phyloP scores from a whole-genome alignment of 768 basidiomycete species.

The Phaffia tasmanica region DNA sequence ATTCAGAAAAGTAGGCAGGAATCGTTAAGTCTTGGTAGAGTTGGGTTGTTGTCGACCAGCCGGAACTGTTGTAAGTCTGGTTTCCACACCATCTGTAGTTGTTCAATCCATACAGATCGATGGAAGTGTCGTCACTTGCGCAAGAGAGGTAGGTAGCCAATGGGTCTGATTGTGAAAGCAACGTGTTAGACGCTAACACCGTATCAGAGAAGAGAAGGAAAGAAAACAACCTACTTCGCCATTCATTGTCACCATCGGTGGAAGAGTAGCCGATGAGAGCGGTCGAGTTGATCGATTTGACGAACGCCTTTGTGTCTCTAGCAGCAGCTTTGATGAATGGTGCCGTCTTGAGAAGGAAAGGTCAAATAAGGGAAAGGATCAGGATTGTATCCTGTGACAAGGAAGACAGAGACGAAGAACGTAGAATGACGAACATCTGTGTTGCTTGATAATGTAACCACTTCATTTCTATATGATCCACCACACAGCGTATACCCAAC shows the following conservation, averaged over 20 bases:
- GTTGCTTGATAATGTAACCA: slow-evolving; percentile 46
- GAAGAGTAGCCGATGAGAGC: slow-evolving; percentile 74
- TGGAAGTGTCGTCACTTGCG: slow-evolving; percentile 54
- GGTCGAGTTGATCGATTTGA: slow-evolving; percentile 52
- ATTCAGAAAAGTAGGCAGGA: slow-evolving; percentile 83
- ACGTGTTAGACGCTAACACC: background rate
- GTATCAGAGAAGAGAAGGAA: background rate
- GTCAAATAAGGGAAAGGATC: background rate
- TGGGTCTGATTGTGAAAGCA: slow-evolving; percentile 35
- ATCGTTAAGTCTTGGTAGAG: slow-evolving; percentile 50
- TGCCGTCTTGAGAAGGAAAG: slow-evolving; percentile 22
- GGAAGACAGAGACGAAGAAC: background rate
- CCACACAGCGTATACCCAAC: too few relatives aligned
- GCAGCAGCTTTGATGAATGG: slow-evolving; percentile 83
- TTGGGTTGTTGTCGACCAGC: slow-evolving; percentile 38
- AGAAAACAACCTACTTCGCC: slow-evolving; percentile 39
- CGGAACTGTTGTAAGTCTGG: slow-evolving; percentile 51
- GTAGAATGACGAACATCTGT: slow-evolving; percentile 46
- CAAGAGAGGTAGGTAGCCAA: slow-evolving; percentile 73
- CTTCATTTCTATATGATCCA: slow-evolving; percentile 48
- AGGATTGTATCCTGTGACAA: background rate
- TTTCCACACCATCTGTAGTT: slow-evolving; percentile 63
- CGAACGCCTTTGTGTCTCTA: slow-evolving; percentile 57
- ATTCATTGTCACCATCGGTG: slow-evolving; percentile 58
- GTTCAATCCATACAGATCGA: slow-evolving; percentile 81